Evolutionary conservation across 106 monocot species (phyloP).

Genomic region (Iris macrosiphon): DNA sequence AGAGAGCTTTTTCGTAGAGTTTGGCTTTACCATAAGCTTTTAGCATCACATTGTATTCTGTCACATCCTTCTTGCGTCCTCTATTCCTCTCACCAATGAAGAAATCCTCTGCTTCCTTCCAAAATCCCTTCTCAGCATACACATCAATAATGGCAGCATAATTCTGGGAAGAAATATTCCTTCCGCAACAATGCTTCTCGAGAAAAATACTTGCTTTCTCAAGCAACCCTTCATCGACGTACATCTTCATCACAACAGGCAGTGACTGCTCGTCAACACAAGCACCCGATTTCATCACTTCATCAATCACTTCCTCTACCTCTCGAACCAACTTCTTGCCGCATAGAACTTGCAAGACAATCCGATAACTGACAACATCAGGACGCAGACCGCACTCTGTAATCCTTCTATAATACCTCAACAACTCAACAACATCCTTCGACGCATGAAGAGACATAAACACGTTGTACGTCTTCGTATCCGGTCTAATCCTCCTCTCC

Average conservation of each 20-base stretch:
- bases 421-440: constrained; percentile 20
- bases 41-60: constrained; percentile 82
- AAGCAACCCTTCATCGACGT: constrained; percentile 53
- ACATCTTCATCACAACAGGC: constrained; percentile 69
- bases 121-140: constrained; percentile 74
- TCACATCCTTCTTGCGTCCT: constrained; percentile 26
- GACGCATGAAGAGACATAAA: constrained; percentile 64
- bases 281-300: constrained; percentile 22
- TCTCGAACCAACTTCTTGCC: constrained; percentile 50
- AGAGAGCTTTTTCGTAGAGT: constrained; percentile 59
- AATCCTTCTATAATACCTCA: constrained; percentile 39
- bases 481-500: constrained; percentile 50
- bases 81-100: constrained; percentile 29
- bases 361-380: constrained; percentile 56
- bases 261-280: constrained; percentile 55
- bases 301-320: constrained; percentile 46
- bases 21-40: constrained; percentile 79
- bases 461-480: constrained; percentile 76
- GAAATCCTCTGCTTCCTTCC: constrained; percentile 69
- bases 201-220: constrained; percentile 43
- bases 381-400: constrained; percentile 26
- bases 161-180: constrained; percentile 44
- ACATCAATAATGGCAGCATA: constrained; percentile 73
- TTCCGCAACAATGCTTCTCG: constrained; percentile 42
- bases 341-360: constrained; percentile 54